Percentiles rank a stretch among this genome's conserved stretches.
Evolutionary conservation across 345 rosid species (phyloP).

Genomic region (Eucalyptus pauciflora): DNA sequence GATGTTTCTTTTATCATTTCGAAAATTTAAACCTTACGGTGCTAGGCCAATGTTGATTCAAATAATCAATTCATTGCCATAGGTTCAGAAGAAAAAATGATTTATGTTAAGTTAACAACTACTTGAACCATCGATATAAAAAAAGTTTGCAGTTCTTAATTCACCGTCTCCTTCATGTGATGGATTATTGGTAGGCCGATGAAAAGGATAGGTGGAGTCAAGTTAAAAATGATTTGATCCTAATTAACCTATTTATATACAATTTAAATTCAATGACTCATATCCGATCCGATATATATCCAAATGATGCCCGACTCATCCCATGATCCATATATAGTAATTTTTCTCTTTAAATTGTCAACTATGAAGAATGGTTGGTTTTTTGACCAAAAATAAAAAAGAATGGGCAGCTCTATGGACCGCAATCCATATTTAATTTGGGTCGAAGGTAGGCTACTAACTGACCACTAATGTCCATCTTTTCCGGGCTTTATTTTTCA

Average conservation of each 20-base stretch:
- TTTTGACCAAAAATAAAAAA: background rate
- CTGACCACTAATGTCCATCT: background rate
- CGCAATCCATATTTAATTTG: background rate
- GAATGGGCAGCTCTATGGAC: accelerated
- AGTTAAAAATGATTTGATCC: too few relatives aligned
- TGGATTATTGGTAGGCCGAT: background rate
- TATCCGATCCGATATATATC: accelerated
- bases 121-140: background rate
- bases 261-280: too few relatives aligned
- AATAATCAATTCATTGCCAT: background rate
- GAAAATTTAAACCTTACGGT: background rate
- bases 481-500: background rate
- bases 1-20: background rate
- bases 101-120: background rate
- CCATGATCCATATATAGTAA: background rate
- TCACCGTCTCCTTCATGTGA: background rate
- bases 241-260: too few relatives aligned
- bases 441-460: background rate
- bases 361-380: background rate
- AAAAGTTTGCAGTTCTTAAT: background rate
- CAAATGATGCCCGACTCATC: too few relatives aligned
- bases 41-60: background rate
- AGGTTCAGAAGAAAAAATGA: background rate
- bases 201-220: background rate
- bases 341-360: background rate